A percentile compares a stretch with the other conserved stretches of the same genome.
These are phyloP conservation scores for Lentinus brumalis DNA, from an alignment of 768 basidiomycete genomes.

Conservation along the genomic window DNA sequence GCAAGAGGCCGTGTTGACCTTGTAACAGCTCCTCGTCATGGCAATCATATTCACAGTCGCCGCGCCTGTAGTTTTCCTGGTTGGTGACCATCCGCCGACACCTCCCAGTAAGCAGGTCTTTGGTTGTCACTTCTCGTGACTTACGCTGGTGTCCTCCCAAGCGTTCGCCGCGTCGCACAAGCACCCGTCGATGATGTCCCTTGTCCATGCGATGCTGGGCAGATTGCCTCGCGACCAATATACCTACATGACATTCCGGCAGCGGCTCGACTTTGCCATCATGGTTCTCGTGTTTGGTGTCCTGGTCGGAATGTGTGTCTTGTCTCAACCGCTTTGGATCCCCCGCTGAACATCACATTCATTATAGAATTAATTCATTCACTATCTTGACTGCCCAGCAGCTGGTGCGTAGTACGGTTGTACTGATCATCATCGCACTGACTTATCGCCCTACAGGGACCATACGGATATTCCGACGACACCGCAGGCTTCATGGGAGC, in stretches of 20 bases:
- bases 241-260: slow-evolving; percentile 57
- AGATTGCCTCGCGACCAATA: slow-evolving; percentile 17
- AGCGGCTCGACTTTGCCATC: slow-evolving; percentile 73
- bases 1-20: background rate
- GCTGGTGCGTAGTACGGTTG: slow-evolving; percentile 49
- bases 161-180: slow-evolving; percentile 70
- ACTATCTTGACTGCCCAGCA: slow-evolving; percentile 68
- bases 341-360: background rate
- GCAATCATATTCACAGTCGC: slow-evolving; percentile 70
- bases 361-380: slow-evolving; percentile 58
- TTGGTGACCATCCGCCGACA: slow-evolving; percentile 63
- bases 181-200: slow-evolving; percentile 53
- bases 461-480: slow-evolving; percentile 69
- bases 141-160: slow-evolving; percentile 25
- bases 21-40: slow-evolving; percentile 63
- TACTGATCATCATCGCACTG: background rate
- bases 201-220: slow-evolving; percentile 57
- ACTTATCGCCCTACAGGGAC: slow-evolving; percentile 47
- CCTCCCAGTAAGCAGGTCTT: slow-evolving; percentile 65
- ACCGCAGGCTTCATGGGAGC: slow-evolving; percentile 72
- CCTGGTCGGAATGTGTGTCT: slow-evolving; percentile 61
- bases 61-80: slow-evolving; percentile 58
- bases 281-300: slow-evolving; percentile 61
- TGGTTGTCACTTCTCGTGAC: too few species aligned
- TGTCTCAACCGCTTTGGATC: background rate